Base-by-base conservation (phyloP, 2,329 filamentous ascomycete species). In the Penicillium sp. region DNA sequence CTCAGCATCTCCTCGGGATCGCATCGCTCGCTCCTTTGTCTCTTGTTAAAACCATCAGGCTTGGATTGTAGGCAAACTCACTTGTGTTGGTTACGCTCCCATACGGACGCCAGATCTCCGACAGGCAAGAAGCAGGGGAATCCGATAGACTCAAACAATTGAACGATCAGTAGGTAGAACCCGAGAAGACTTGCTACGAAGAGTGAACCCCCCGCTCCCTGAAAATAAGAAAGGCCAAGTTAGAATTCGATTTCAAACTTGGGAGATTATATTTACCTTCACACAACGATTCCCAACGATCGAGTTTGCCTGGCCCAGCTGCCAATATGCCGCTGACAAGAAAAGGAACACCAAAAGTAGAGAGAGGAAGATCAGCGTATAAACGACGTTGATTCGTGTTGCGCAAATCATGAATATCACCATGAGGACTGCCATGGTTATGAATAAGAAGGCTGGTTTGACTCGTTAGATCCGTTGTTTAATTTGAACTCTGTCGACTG, bases 361-460 rank as follows among this genome's bases (percentile, higher is more conserved):
- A 1, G 77, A 77, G 55, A 85, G 65, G 76, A 91, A 91, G 71
- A 92, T 88, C 51, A 84, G 60, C 61, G 88, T 81, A 72, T 90
- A 89, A 69, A 84, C 79, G 9, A 89, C 53, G 68, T 92, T 92
- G 29, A 87, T 91, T 45, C 88, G 84, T 16, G 90, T 75, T 1
- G 88, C 81, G 72, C 86, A 88, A 67, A 91, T 76, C 46, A 90
- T 73, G 75, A 84, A 90, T 62, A 90, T 67, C 57, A 89, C 71
- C 69, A 82, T 85, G 27, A 90, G 73, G n/a, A 89, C 57, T 3
- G 75, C 83, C 86, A 89, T 88, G 58, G 81, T 81, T 51, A 90
- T 69, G 45, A 85, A 78, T 74, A 87, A 84, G 75, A 88, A 89
- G 60, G 69, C 64, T 58, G 50, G 1, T 22, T 5, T 32, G 0